Evolutionary conservation across 2,329 filamentous ascomycete genomes (phyloP).

Genomic region (Exophiala sp.): DNA sequence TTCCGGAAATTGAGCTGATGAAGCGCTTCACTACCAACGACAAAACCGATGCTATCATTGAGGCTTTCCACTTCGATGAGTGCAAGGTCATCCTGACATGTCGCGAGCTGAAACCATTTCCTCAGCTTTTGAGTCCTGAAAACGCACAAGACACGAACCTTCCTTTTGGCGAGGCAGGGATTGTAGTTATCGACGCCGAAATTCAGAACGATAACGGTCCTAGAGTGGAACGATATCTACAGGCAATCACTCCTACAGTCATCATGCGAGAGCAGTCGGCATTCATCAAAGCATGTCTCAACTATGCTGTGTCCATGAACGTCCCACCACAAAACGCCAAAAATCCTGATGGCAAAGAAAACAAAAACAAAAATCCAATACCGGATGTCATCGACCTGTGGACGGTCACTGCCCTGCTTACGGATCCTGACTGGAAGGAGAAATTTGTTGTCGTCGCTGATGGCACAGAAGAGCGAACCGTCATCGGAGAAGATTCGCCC

Average conservation of each 20-base stretch:
- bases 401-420: slow-evolving; percentile 53
- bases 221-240: slow-evolving; percentile 30
- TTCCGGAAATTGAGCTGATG: slow-evolving; percentile 43
- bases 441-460: slow-evolving; percentile 48
- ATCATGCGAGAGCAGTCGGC: slow-evolving; percentile 46
- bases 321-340: slow-evolving; percentile 1
- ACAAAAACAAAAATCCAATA: slow-evolving; percentile 44
- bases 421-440: slow-evolving; percentile 42
- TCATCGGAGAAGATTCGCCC: slow-evolving; percentile 37
- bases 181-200: slow-evolving; percentile 51
- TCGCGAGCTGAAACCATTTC: slow-evolving; percentile 37
- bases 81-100: slow-evolving; percentile 47
- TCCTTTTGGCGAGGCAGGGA: slow-evolving; percentile 35
- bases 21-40: slow-evolving; percentile 38
- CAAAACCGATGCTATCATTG: slow-evolving; percentile 50
- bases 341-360: background rate
- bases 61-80: slow-evolving; percentile 55
- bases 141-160: slow-evolving; percentile 25
- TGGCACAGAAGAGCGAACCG: slow-evolving; percentile 28
- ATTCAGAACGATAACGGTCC: slow-evolving; percentile 37
- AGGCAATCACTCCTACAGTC: slow-evolving; percentile 36
- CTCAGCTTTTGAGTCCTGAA: background rate
- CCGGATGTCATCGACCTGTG: slow-evolving; percentile 54
- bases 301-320: slow-evolving; percentile 5
- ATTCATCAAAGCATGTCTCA: slow-evolving; percentile 40